Base-by-base conservation (phyloP, 345 rosid genomes). In the Ceriops decandra region DNA sequence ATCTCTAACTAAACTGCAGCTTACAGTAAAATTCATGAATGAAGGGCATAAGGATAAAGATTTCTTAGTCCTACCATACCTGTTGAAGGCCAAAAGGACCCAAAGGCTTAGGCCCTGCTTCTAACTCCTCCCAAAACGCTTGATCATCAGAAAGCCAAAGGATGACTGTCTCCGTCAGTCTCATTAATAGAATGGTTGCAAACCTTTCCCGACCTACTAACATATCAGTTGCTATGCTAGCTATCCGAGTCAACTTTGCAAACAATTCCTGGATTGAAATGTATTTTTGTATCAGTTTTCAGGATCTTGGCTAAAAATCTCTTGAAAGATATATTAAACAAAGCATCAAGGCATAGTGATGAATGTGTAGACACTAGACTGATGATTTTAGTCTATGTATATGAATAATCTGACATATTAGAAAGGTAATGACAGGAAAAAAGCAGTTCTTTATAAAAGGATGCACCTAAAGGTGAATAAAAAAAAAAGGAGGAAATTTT, bases 111-210 rank as follows among this genome's bases (percentile, higher is more conserved):
- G 73, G 75, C 60, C 89, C 95, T 52, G 77, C 78, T 76, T 90
- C 95, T 57, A 91, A 81, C 72, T 91, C 96, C 78, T 84, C 89
- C 98, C 98, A 93, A 57, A 93, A 93, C 64, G 62, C 76, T 74
- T 88, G 90, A 76, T 93, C 98, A 76, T 93, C 91, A 19, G 97
- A 91, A 28, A 91, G 90, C 97, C 97, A 93, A 64, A 93, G 82
- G 67, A 93, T 86, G 76, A 93, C 93, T 0, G 98, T 86, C 77
- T 93, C 98, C 1, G 87, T 89, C 35, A 91, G 80, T 74, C 97
- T 86, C 97, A 93, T 89, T 74, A 93, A 74, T 60, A 93, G 68
- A 73, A 91, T 76, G 5, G 98, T 91, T 33, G 97, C 92, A 54
- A 89, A 89, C 67, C 97, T 84, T 83, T 93, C 98, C 74, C 95